Base-by-base conservation (phyloP, 2,329 filamentous ascomycete species). In the Akanthomyces uredinophilus region DNA sequence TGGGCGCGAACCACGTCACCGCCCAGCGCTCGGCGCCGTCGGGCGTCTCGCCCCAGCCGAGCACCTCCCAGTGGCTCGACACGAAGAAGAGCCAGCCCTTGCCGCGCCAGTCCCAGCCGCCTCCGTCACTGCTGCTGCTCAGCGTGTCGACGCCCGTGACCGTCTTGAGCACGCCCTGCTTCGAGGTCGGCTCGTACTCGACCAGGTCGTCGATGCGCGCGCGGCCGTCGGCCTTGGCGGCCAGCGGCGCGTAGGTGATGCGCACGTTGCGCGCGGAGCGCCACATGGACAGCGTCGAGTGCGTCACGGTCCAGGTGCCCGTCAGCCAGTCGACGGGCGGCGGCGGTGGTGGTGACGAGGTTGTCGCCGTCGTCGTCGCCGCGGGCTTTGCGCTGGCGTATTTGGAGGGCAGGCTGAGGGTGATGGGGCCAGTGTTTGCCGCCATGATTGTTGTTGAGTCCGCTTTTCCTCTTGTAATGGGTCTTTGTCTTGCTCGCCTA, bases 1-100 rank as follows among this genome's bases (percentile, higher is more conserved):
- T 96, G 70, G 90, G 87, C 65, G 88, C 87, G 73, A 96, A 96
- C 81, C 88, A 94, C 5, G 90, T 96, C 16, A 96, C 90, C 1
- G 84, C 86, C 90, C 90, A 96, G 67, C 82, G 81, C 73, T 86
- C 83, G 53, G 68, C 71, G 68, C 71, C 24, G 74, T 39, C 67
- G 39, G 70, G 68, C 24, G 73, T 71, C 70, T 88, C 83, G 5
- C 91, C 91, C 80, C 85, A 93, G 3, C 88, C 91, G 20, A 96
- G 74, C 2, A 95, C 77, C 79, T 96, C 90, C 92, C 92, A 96
- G 70, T 91, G 87, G 51, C 84, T 88, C 18, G 80, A 83, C 29
- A 90, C 88, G 66, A 94, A 86, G 71, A 82, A 83, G 64, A 96
- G 75, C 83, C 82, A 84, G 10, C 91, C 89, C 69, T 86, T 90